phyloP scores from a whole-genome alignment of 2,329 filamentous ascomycete species.

The Cladosporium sp. region DNA sequence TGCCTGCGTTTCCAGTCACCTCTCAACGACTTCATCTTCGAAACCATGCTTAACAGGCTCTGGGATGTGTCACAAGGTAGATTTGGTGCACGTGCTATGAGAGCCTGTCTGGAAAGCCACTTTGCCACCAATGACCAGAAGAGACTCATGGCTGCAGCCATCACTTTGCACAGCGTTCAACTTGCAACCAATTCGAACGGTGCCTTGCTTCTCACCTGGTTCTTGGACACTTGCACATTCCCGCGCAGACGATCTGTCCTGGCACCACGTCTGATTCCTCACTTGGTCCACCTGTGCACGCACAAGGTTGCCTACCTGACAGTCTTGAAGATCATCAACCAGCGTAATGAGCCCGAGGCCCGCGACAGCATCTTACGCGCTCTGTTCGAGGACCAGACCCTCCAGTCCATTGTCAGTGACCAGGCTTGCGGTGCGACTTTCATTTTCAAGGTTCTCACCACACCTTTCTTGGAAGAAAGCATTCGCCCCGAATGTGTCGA shows the following conservation, averaged over 20 bases:
- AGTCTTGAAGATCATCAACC: conserved; percentile 96
- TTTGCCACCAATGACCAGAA: conserved; percentile 94
- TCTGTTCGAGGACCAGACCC: conserved; percentile 80
- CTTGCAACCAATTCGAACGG: conserved; percentile 95
- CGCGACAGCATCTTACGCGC: conserved; percentile 84
- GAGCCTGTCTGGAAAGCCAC: conserved; percentile 92
- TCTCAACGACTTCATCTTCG: conserved; percentile 95
- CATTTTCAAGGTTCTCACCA: conserved; percentile 98
- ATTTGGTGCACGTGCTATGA: conserved; percentile 92
- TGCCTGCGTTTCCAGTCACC: conserved; percentile 86
- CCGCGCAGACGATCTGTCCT: conserved; percentile 84
- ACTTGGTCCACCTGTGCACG: conserved; percentile 90
- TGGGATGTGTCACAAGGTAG: conserved; percentile 91
- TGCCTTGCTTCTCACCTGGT: conserved; percentile 90
- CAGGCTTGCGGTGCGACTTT: conserved; percentile 88
- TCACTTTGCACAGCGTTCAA: conserved; percentile 94
- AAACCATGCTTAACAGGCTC: conserved; percentile 88
- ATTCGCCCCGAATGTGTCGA: conserved; percentile 84
- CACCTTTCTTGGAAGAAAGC: conserved; percentile 90
- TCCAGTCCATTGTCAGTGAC: conserved; percentile 87
- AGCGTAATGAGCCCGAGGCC: conserved; percentile 88
- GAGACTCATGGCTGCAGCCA: conserved; percentile 84
- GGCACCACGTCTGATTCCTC: conserved; percentile 84
- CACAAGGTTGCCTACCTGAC: conserved; percentile 98
- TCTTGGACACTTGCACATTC: conserved; percentile 96